Evolutionary conservation across 331 rosid genomes (phyloP).

Genomic region (Erythrophleum ivorense): DNA sequence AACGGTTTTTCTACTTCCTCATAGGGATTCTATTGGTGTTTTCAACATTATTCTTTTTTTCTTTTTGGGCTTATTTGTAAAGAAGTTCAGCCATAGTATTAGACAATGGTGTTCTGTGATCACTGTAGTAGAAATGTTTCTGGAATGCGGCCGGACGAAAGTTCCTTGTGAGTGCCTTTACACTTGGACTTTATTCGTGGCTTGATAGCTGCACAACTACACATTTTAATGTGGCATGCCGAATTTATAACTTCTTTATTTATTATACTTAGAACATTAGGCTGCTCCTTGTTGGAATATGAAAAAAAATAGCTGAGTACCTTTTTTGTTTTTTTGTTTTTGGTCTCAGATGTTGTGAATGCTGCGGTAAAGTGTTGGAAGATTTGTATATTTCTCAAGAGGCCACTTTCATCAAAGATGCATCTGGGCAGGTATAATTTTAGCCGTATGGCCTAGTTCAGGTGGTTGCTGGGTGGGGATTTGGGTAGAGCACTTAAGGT

Average conservation of each 20-base stretch:
- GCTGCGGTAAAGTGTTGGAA: constrained; percentile 53
- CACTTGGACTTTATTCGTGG: background rate
- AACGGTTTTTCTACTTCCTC: background rate
- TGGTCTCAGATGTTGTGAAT: constrained; percentile 43
- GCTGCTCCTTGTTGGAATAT: background rate
- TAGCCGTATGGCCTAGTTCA: background rate
- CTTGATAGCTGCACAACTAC: background rate
- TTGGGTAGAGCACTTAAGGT: constrained; percentile 17
- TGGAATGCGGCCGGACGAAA: constrained; percentile 16
- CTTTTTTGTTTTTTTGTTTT: constrained; percentile 2
- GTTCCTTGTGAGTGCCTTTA: constrained; percentile 29
- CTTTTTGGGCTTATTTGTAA: background rate
- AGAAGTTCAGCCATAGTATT: background rate
- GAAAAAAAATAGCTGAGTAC: background rate
- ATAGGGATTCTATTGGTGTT: background rate
- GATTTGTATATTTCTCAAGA: constrained; percentile 41
- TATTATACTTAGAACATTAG: background rate
- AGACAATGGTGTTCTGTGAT: constrained; percentile 26
- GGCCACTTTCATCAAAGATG: constrained; percentile 43
- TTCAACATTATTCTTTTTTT: background rate
- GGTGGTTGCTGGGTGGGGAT: background rate
- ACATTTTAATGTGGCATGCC: background rate
- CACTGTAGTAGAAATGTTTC: constrained; percentile 13
- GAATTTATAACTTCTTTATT: background rate
- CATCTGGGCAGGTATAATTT: constrained; percentile 47